phyloP scores from a whole-genome alignment of 306 rosid species.

The Rosa rugosa region DNA sequence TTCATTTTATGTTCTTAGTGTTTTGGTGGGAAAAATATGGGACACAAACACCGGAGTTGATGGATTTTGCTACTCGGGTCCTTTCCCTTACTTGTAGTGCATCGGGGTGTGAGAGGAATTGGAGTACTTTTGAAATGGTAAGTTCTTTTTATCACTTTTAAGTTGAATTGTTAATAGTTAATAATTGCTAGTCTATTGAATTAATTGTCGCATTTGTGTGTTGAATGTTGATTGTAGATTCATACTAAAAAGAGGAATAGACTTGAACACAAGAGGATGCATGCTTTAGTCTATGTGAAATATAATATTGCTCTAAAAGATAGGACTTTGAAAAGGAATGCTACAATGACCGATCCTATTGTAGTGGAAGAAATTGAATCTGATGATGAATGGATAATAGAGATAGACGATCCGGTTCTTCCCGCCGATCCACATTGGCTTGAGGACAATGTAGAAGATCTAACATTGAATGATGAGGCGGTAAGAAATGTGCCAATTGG shows the following conservation, averaged over 20 bases:
- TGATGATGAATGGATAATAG: too few relatives aligned
- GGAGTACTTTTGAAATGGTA: neutral
- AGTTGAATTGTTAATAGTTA: too few relatives aligned
- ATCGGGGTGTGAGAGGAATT: neutral
- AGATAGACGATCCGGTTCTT: too few relatives aligned
- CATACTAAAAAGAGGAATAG: neutral
- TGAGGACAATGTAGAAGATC: neutral
- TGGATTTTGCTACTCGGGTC: neutral
- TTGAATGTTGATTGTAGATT: neutral
- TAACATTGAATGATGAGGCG: neutral
- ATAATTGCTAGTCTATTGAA: too few relatives aligned
- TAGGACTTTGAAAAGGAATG: too few relatives aligned
- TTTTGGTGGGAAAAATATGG: neutral
- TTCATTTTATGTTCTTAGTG: neutral
- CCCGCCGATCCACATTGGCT: too few relatives aligned
- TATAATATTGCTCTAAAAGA: too few relatives aligned
- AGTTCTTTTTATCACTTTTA: too few relatives aligned
- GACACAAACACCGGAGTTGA: neutral
- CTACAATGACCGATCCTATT: too few relatives aligned
- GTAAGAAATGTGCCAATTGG: neutral
- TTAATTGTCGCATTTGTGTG: too few relatives aligned
- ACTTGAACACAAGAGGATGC: neutral
- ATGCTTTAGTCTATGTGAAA: neutral
- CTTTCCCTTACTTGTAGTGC: neutral
- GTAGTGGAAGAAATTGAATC: too few relatives aligned